These are phyloP conservation scores for Ascochyta clinopodiicola DNA, from an alignment of 2,329 filamentous ascomycete species.

Conservation along the genomic window DNA sequence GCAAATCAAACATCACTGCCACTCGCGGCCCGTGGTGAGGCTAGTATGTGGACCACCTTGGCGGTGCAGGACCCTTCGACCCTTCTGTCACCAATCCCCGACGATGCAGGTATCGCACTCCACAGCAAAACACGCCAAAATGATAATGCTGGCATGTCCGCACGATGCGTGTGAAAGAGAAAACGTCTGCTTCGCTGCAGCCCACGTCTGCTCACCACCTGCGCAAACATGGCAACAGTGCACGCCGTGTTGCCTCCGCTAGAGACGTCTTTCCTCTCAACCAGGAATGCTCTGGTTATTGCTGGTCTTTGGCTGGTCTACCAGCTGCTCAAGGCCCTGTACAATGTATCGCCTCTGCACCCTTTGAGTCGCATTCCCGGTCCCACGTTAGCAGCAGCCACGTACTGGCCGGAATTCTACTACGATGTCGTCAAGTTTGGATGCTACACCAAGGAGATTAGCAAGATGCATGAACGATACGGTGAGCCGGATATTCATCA, in stretches of 20 bases:
- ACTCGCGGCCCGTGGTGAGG: conserved; percentile 2
- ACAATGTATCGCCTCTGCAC: conserved; percentile 37
- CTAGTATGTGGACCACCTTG: neutral
- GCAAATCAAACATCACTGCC: conserved; percentile 18
- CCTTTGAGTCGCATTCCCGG: conserved; percentile 43
- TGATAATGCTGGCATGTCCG: conserved; percentile 9
- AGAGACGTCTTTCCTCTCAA: conserved; percentile 13
- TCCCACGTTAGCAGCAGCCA: conserved; percentile 44
- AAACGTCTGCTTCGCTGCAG: conserved; percentile 4
- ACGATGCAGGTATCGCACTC: conserved; percentile 19
- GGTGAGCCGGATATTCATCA: conserved; percentile 21
- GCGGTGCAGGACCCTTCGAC: conserved; percentile 8
- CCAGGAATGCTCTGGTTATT: conserved; percentile 13
- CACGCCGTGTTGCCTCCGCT: conserved; percentile 6
- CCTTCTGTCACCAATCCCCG: conserved; percentile 18
- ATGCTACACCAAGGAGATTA: conserved; percentile 43
- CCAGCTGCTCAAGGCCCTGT: conserved; percentile 25
- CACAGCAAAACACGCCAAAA: conserved; percentile 12
- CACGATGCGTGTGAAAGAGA: conserved; percentile 2
- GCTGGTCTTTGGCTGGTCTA: conserved; percentile 22
- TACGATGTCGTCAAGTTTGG: conserved; percentile 44
- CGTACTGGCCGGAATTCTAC: conserved; percentile 46
- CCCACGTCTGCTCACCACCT: neutral
- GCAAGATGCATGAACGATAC: conserved; percentile 47
- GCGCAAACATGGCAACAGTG: conserved; percentile 9